Percentiles rank a stretch among this genome's conserved stretches.
Conservation (phyloP, 208 protist species). For the Trypanosoma conorhini region DNA sequence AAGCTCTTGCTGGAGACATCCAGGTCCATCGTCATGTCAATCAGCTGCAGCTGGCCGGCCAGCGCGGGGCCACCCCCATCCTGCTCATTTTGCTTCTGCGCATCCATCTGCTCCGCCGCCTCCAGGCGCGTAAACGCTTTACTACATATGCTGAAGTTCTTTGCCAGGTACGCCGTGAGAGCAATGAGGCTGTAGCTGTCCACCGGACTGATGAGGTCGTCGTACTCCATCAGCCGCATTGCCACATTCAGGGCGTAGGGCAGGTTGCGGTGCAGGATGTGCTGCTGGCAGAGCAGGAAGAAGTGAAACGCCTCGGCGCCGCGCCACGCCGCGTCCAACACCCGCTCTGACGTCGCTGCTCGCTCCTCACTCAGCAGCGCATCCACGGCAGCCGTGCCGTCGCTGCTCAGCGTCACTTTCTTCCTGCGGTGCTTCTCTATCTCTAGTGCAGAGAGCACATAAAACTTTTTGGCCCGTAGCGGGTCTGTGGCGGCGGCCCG, state of each 20-base stretch:
- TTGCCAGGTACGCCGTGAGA: constrained; percentile 91
- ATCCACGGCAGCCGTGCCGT: constrained; percentile 67
- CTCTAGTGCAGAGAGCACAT: constrained; percentile 95
- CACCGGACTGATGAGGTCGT: constrained; percentile 88
- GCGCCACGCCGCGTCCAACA: constrained; percentile 90
- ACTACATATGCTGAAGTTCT: constrained; percentile 93
- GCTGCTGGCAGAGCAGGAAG: constrained; percentile 91
- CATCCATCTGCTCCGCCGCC: constrained; percentile 60
- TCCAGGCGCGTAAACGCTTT: constrained; percentile 95
- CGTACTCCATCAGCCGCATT: constrained; percentile 94
- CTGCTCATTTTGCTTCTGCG: constrained; percentile 44
- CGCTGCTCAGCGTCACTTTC: constrained; percentile 61
- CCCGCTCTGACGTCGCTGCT: constrained; percentile 58
- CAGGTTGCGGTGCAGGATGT: constrained; percentile 76
- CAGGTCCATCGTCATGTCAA: constrained; percentile 79
- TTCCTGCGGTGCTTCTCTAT: constrained; percentile 90
- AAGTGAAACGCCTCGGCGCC: constrained; percentile 97
- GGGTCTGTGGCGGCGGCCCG: constrained; percentile 73
- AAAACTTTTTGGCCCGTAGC: constrained; percentile 95
- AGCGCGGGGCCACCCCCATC: constrained; percentile 18
- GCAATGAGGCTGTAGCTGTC: constrained; percentile 96
- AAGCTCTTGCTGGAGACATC: constrained; percentile 69
- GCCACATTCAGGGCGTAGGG: constrained; percentile 76
- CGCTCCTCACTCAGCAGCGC: constrained; percentile 78
- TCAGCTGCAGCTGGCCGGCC: constrained; percentile 36